Evolutionary conservation across 2,329 filamentous ascomycete species (phyloP).

Genomic region (Tolypocladium cylindrosporum): DNA sequence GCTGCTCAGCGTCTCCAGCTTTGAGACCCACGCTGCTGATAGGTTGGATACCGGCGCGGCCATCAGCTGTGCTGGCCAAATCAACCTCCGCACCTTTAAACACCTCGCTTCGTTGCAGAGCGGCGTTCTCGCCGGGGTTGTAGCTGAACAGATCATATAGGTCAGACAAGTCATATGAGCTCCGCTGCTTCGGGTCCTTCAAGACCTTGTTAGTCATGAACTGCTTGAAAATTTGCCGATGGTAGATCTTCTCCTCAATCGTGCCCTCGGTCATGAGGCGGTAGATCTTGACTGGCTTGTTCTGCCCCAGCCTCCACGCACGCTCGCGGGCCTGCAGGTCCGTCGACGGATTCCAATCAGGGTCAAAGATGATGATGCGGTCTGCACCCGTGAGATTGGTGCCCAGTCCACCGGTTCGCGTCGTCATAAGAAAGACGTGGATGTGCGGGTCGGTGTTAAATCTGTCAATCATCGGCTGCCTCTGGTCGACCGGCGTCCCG

Average conservation of each 20-base stretch:
- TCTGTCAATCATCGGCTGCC: slow-evolving; percentile 83
- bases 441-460: slow-evolving; percentile 78
- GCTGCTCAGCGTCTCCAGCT: slow-evolving; percentile 20
- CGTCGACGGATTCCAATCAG: slow-evolving; percentile 97
- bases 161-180: slow-evolving; percentile 82
- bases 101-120: slow-evolving; percentile 72
- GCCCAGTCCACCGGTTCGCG: slow-evolving; percentile 87
- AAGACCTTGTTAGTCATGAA: slow-evolving; percentile 95
- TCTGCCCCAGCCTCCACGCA: slow-evolving; percentile 92
- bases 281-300: slow-evolving; percentile 90
- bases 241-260: slow-evolving; percentile 98
- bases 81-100: slow-evolving; percentile 79
- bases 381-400: slow-evolving; percentile 93
- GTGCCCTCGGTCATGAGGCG: slow-evolving; percentile 96
- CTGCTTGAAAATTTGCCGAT: slow-evolving; percentile 97
- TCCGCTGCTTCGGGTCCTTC: slow-evolving; percentile 85
- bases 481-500: slow-evolving; percentile 73
- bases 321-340: slow-evolving; percentile 91
- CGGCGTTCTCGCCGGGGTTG: slow-evolving; percentile 38
- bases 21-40: slow-evolving; percentile 3
- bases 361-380: slow-evolving; percentile 95
- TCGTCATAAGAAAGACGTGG: slow-evolving; percentile 87
- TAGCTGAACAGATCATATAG: slow-evolving; percentile 83
- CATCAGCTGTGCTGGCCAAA: slow-evolving; percentile 8
- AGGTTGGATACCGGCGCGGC: not conserved